Evolutionary conservation across 148 eudicot genomes (phyloP), one percentile per base, ranked within the genome.

Genomic region (Camellia granthamiana): DNA sequence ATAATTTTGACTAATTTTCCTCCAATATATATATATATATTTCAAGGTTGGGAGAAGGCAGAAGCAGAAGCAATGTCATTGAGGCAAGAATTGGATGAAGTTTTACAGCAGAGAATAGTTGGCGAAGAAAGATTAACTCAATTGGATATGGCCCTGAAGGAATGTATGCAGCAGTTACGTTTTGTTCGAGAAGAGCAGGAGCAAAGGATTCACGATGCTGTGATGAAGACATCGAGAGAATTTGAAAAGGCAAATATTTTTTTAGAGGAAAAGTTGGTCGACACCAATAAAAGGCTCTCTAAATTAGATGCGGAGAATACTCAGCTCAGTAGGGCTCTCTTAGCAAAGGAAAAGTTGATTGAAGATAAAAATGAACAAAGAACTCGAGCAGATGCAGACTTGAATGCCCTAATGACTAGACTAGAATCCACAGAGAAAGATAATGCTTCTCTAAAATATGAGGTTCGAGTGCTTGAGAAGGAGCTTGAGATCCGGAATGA

Each of bases 171-270:
- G 89, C 98, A 96, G 77, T 81, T 96, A 60, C 90, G 90, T 58
- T 90, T 91, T 78, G 91, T 91, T 80, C 87, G 97, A 82, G 95
- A 96, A 73, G 98, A 96, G 67, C 90, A 94, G 79, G 98, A 94
- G 83, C 90, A 86, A 68, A 86, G 95, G 81, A 90, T 96, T 60
- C 94, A 93, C 80, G 92, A 90, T 78, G 97, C 90, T 75, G 83
- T 93, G 60, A 68, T 72, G 49, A 92, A 88, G 77, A 78, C 92
- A 72, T 87, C 94, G 11, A 86, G 77, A 81, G 97, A 92, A 71
- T 91, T 79, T 56, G 97, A 89, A 78, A 87, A 86, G 72, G 79
- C 83, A 74, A 86, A 77, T 18, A 66, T 76, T 69, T 60, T 73
- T 65, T 79, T 88, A 0, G 92, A 92, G 72, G 86, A 87, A 75